Evolutionary conservation across 306 rosid species (phyloP).

Genomic region (Casuarina glauca): DNA sequence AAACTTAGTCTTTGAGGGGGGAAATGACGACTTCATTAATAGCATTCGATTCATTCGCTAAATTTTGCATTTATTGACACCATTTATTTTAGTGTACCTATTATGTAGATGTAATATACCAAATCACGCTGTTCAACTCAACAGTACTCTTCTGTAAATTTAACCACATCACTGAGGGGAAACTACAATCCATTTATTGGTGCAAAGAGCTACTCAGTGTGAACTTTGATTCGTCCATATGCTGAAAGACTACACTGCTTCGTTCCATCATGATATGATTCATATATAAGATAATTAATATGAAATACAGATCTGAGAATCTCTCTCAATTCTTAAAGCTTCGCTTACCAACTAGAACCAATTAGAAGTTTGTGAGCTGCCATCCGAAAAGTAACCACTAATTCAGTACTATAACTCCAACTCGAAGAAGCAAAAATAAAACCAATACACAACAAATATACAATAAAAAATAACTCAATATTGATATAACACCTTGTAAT

Average conservation of each 20-base stretch:
- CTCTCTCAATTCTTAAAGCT: not conserved
- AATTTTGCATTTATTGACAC: not conserved
- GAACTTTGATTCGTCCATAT: not conserved
- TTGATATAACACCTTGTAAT: conserved; percentile 29
- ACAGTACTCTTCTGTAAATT: not conserved
- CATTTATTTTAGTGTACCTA: not conserved
- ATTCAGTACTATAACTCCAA: too few species aligned
- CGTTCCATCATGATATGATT: not conserved
- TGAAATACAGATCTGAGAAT: not conserved
- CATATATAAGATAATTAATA: not conserved
- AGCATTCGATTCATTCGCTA: not conserved
- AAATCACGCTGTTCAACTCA: not conserved
- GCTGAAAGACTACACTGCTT: not conserved
- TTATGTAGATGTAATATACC: not conserved
- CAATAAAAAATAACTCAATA: not conserved
- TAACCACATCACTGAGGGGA: not conserved
- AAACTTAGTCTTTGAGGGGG: too few species aligned
- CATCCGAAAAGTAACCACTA: not conserved
- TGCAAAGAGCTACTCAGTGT: not conserved
- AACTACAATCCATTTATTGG: not conserved
- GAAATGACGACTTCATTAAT: not conserved
- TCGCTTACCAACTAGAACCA: not conserved
- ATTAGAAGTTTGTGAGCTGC: not conserved
- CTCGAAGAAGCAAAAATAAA: conserved; percentile 18
- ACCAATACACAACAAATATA: not conserved